Base-by-base conservation (phyloP, 2,329 filamentous ascomycete species). In the Arthrinium puccinioides region DNA sequence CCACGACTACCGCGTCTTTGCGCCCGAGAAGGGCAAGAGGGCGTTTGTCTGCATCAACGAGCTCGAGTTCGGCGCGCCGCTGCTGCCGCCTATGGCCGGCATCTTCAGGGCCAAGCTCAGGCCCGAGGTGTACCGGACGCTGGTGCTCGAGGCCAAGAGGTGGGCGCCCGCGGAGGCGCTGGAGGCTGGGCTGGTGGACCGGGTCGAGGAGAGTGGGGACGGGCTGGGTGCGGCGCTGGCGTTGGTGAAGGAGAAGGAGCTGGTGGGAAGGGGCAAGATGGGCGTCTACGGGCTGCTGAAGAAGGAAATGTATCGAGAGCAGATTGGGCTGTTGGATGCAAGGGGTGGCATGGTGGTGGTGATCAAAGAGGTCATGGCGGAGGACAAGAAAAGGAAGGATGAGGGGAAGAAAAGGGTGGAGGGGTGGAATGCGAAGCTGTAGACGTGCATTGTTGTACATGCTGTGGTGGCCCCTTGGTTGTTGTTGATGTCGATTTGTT, bases 31-130 rank as follows among this genome's bases (percentile, higher is more conserved):
- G 53, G 74, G 81, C 1, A 53, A 69, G 2, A 69, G 73, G 15
- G 87, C 86, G n/a, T 89, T 78, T 60, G 59, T 85, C 26, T 90
- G 86, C 60, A 64, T 92, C 47, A 90, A 90, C 59, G 86, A 92
- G 63, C 69, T 92, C 11, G 79, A 88, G 47, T 83, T 92, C 44
- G 85, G 86, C 36, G 81, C 82, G 2, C 76, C 82, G n/a, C 72
- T 92, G 24, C 74, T 79, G 46, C 72, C 84, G 3, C 70, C 84
- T 41, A 88, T 94, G 84, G 74, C 74, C 37, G 67, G 70, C 33
- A 75, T 92, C 45, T 90, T 92, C 65, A 71, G 84, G 11, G 64
- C 80, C 48, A 92, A 90, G 61, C 57, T 82, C 4, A 50, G 70
- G 0, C 57, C 69, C 8, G 58, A 69, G 1, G 68, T 70, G 0